Evolutionary conservation across 1,139 yeast genomes (phyloP), one percentile per base, ranked within the genome.

Genomic region (Kodamaea anthophila): DNA sequence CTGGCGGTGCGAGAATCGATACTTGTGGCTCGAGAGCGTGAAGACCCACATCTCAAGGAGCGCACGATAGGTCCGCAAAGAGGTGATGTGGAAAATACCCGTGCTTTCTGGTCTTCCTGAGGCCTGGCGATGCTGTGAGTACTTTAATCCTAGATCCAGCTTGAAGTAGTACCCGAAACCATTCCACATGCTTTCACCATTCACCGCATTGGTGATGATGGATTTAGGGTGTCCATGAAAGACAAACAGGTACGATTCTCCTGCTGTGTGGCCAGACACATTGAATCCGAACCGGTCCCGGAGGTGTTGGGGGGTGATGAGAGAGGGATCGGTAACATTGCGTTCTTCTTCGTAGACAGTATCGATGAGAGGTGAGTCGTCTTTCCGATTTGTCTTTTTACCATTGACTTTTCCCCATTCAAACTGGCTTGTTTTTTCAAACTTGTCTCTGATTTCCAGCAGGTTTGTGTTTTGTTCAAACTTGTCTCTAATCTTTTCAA

Each of bases 31-130:
- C n/a, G 50, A 38, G 13, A 62, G 38, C 3, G 65, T 57, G 36
- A 62, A 61, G 5, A 64, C 68, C 36, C 57, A 36, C 18, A 60
- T 54, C 4, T 47, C 34, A 9, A 43, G 35, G 19, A 61, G 46
- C 30, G 48, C 50, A 9, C 47, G 36, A 34, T 45, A 54, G 18
- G 18, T 16, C 9, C 18, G 6, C 18, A 16, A 16, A 16, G 18
- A 16, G 18, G 18, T 6, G 6, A 16, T 9, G 9, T 16, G 18
- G 18, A 6, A 16, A 6, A 6, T 16, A 9, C 18, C 9, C 33
- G n/a, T 9, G 18, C 18, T 16, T 16, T 33, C 37, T 9, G 7
- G 24, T 8, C 34, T 36, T n/a, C 31, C 28, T 6, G 8, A 6
- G 9, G 18, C 18, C n/a, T n/a, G n/a, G n/a, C n/a, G n/a, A n/a